Base-by-base conservation (phyloP, 2,329 filamentous ascomycete species). In the Xylariales sp. region DNA sequence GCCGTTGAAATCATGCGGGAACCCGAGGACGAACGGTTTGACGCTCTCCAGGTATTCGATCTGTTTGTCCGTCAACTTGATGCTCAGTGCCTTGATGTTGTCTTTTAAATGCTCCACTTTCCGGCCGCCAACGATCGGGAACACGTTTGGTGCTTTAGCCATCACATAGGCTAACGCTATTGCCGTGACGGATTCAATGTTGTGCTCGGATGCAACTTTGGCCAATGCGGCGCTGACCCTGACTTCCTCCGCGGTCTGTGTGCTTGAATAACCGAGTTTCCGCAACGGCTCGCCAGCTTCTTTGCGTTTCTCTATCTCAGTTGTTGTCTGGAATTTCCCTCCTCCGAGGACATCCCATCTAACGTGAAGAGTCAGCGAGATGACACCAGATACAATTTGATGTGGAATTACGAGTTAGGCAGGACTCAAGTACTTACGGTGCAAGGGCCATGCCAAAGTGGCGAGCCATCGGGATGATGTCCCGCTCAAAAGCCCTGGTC, bases 341-440 rank as follows among this genome's bases (percentile, higher is more conserved):
- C 56, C 70, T 4, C 74, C 73, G 12, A 78, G 60, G 4, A 71
- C 70, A 25, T 76, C 79, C 76, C 77, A 84, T 0, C 35, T 38
- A 14, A 14, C 11, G 1, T 15, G 4, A 9, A 19, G n/a, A 14
- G 31, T 32, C 3, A 10, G 8, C n/a, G n/a, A n/a, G n/a, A n/a
- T n/a, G n/a, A n/a, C 4, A 4, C 18, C 8, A 12, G n/a, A 4
- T 10, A 19, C 8, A 4, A 11, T 15, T 15, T 18, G 31, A 12
- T 6, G 15, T 32, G 4, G n/a, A 2, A 5, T 32, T 32, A 18
- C n/a, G 5, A 32, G 12, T 5, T 18, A 3, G 8, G 5, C 7
- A 32, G 14, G 9, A 18, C 2, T 10, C 3, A 2, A 16, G n/a
- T 8, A 37, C 34, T 37, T 16, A 37, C 35, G 80, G 78, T 2